These are phyloP conservation scores for Hibiscus mutabilis DNA, from an alignment of 345 rosid genomes.

Conservation along the genomic window DNA sequence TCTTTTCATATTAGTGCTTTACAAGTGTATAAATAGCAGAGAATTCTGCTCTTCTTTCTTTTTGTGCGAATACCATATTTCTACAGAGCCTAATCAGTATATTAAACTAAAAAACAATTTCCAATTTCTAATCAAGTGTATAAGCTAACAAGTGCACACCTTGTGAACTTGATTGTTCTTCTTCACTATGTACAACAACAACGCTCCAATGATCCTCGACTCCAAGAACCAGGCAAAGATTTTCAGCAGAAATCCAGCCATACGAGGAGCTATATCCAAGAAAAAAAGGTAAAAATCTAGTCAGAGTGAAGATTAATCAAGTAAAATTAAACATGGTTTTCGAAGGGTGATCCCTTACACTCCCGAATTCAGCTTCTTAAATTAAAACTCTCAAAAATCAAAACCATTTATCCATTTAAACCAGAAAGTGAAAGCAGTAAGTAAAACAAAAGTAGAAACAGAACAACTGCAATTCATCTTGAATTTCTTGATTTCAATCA, in stretches of 20 bases:
- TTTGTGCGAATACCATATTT: not conserved
- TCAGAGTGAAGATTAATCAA: not conserved
- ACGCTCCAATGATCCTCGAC: slow-evolving; percentile 34
- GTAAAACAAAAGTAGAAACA: not conserved
- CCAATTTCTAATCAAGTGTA: not conserved
- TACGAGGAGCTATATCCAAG: slow-evolving; percentile 43
- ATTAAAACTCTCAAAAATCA: not conserved
- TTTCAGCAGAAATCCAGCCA: slow-evolving; percentile 63
- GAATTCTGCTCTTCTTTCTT: not conserved
- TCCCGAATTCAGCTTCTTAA: not conserved
- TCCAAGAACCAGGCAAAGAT: slow-evolving; percentile 59
- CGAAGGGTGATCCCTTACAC: not conserved
- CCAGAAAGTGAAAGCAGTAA: not conserved
- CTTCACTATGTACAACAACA: slow-evolving; percentile 44
- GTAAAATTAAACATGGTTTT: not conserved
- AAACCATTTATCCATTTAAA: too few species aligned
- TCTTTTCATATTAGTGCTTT: not conserved
- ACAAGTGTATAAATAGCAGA: not conserved
- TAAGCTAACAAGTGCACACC: slow-evolving; percentile 21
- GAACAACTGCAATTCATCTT: not conserved
- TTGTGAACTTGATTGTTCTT: slow-evolving; percentile 47
- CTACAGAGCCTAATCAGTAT: not conserved
- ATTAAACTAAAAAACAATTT: not conserved
- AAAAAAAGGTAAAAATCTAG: not conserved
- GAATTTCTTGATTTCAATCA: not conserved